Base-by-base conservation (phyloP, 129 eudicot species). In the Flaveria robusta region DNA sequence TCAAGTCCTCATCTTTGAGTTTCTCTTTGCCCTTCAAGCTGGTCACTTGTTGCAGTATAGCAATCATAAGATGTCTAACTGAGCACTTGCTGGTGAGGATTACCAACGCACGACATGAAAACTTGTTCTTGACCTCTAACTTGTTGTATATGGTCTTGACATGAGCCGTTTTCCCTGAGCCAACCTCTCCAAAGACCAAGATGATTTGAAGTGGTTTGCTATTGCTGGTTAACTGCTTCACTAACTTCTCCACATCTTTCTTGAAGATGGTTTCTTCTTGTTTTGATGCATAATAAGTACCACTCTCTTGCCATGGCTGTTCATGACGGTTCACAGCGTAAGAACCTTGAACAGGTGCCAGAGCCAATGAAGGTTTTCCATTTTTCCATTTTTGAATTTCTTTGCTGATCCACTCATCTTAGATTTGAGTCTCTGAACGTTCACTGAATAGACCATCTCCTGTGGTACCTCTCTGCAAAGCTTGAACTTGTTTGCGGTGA, bases 91-190 rank as follows among this genome's bases (percentile, higher is more conserved):
- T 20, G 4, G 83, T 66, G 37, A 84, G 42, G 6, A 66, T 13
- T 9, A 72, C 74, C 83, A 84, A 62, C 14, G 83, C 75, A 51
- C 66, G 76, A n/a, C 70, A 31, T 49, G 67, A 3, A 47, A 87
- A 87, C 29, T 59, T 78, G 64, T 70, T 70, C 71, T 70, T 68
- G 26, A 67, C 73, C n/a, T 16, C 24, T 42, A 12, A 68, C 51
- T 79, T 72, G 77, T 78, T 54, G 64, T 81, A 87, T 26, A 87
- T 67, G n/a, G 47, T 64, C 64, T 76, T 81, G 9, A 82, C 84
- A 20, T 78, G 68, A 10, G 84, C 66, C 5, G 86, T 74, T 76
- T 85, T 85, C 49, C 88, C 88, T 10, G 37, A 24, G 7, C 85
- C 85, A 29, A 69, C 43, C 71, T 77, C 81, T 20, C 88, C 88